Evolutionary conservation across 1,284 basidiomycete species (phyloP).

Genomic region (Irpex sp.): DNA sequence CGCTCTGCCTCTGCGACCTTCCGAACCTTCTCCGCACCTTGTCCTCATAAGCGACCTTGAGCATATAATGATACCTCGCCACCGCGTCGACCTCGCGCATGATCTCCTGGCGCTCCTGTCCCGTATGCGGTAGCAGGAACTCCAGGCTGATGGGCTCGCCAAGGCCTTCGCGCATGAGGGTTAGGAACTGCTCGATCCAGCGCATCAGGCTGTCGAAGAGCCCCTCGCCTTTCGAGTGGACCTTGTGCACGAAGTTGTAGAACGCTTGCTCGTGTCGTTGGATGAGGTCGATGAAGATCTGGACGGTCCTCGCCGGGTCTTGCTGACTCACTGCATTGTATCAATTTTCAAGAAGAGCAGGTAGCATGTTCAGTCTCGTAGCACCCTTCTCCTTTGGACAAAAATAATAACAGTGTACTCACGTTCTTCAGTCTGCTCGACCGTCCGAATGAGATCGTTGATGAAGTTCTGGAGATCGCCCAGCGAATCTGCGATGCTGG

Average conservation of each 20-base stretch:
- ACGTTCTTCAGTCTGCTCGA: constrained; percentile 91
- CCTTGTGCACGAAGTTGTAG: constrained; percentile 97
- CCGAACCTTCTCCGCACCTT: constrained; percentile 82
- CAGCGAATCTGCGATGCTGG: constrained; percentile 94
- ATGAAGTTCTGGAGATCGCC: constrained; percentile 93
- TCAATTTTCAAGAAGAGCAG: neutral
- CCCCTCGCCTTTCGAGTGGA: constrained; percentile 95
- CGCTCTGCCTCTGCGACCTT: constrained; percentile 43
- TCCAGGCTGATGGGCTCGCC: constrained; percentile 77
- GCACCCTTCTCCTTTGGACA: neutral
- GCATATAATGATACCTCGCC: constrained; percentile 86
- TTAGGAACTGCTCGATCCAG: constrained; percentile 96
- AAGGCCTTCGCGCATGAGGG: constrained; percentile 88
- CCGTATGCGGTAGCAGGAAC: constrained; percentile 79
- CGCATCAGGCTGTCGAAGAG: constrained; percentile 93
- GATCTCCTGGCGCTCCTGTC: constrained; percentile 71
- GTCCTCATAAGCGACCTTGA: constrained; percentile 89
- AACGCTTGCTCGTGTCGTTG: constrained; percentile 94
- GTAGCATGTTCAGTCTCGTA: neutral
- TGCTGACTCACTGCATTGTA: constrained; percentile 66
- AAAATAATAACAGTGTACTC: constrained; percentile 30
- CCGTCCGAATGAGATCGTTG: constrained; percentile 93
- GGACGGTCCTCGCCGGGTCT: constrained; percentile 85
- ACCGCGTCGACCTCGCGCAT: constrained; percentile 84
- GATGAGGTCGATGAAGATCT: constrained; percentile 92